Percentiles rank a stretch among this genome's conserved stretches.
Conservation (phyloP, 352 stramenopile genomes). For the Globisporangium nunn region DNA sequence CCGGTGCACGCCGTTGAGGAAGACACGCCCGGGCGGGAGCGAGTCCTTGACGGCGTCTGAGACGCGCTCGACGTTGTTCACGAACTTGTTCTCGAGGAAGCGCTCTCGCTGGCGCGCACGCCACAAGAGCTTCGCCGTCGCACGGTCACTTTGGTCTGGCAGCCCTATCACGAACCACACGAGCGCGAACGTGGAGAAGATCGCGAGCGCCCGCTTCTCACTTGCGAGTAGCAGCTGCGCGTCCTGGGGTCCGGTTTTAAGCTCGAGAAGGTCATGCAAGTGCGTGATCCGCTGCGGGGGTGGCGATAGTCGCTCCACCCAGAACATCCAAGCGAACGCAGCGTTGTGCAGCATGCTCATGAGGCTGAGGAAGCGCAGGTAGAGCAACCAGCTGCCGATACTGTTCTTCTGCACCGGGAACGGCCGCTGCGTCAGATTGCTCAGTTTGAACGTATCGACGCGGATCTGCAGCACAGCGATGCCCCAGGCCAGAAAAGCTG, state of each 20-base stretch:
- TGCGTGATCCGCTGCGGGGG: conserved; percentile 6
- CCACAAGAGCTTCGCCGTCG: conserved; percentile 20
- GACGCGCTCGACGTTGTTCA: conserved; percentile 39
- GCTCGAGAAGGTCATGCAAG: conserved; percentile 17
- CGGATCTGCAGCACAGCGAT: conserved; percentile 55
- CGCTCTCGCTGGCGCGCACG: conserved; percentile 14
- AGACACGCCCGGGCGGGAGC: conserved; percentile 42
- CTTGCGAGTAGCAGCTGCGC: conserved; percentile 10
- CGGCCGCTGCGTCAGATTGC: conserved; percentile 50
- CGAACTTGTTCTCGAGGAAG: conserved; percentile 57
- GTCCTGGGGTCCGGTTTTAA: not conserved
- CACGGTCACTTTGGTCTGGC: conserved; percentile 32
- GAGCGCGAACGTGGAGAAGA: conserved; percentile 31
- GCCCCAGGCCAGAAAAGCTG: conserved; percentile 33
- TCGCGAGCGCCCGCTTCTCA: conserved; percentile 27
- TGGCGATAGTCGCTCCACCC: conserved; percentile 11
- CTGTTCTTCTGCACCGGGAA: conserved; percentile 40
- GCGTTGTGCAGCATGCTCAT: conserved; percentile 49
- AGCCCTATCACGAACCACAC: conserved; percentile 22
- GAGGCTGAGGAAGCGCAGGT: conserved; percentile 46
- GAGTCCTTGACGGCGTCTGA: conserved; percentile 18
- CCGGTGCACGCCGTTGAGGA: conserved; percentile 62
- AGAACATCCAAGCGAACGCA: conserved; percentile 23
- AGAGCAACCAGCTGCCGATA: conserved; percentile 56
- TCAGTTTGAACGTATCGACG: conserved; percentile 58